A percentile compares a stretch with the other conserved stretches of the same genome.
Conservation (phyloP, 169 alveolate genomes). For the Plasmodium inui region DNA sequence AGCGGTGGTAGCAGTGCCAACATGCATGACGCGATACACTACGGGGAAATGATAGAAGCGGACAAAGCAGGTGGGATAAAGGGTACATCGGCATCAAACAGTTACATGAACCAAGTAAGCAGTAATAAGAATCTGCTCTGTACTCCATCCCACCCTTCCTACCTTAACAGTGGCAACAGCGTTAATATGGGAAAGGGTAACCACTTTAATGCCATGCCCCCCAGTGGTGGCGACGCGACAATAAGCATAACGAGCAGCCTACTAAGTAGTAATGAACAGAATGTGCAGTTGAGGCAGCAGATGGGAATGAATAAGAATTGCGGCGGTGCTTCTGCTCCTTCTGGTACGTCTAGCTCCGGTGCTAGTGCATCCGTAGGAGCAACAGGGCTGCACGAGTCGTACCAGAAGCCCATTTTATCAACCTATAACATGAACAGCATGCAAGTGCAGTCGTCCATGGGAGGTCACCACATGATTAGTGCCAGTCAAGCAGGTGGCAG, state of each 20-base stretch:
- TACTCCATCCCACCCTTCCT: not conserved
- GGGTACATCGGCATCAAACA: not conserved
- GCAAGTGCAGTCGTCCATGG: not conserved
- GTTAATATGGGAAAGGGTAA: not conserved
- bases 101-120: constrained; percentile 27
- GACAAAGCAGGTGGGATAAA: constrained; percentile 25
- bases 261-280: constrained; percentile 40
- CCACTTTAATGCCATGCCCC: not conserved
- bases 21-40: constrained; percentile 15
- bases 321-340: not conserved
- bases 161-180: constrained; percentile 3
- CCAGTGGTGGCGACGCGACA: not conserved
- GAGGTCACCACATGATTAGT: not conserved
- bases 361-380: not conserved
- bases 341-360: not conserved
- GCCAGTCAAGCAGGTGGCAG: not conserved
- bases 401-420: constrained; percentile 39
- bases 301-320: constrained; percentile 56
- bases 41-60: constrained; percentile 1
- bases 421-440: constrained; percentile 26
- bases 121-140: not conserved
- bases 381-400: constrained; percentile 24
- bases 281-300: constrained; percentile 30
- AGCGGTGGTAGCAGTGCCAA: constrained; percentile 6
- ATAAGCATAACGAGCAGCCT: constrained; percentile 64